These are phyloP conservation scores for Aspergillus candidus DNA, from an alignment of 2,329 filamentous ascomycete genomes.

Conservation along the genomic window DNA sequence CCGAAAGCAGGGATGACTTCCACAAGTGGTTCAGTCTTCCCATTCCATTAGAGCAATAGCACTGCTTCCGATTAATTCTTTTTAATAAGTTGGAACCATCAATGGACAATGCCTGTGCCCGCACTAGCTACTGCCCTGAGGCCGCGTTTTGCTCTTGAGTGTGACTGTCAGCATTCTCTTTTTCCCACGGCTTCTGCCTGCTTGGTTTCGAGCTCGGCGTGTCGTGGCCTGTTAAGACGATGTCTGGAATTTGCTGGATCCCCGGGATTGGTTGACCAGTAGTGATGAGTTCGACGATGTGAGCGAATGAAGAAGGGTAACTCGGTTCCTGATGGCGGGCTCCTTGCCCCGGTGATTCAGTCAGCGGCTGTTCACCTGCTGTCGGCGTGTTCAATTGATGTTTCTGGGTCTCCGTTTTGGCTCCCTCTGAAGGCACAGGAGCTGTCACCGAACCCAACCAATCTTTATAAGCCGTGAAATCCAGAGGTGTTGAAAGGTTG, in stretches of 20 bases:
- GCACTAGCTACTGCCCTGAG: too few relatives aligned
- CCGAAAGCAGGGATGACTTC: too few relatives aligned
- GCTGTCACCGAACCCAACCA: constrained; percentile 45
- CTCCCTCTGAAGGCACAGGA: neutral
- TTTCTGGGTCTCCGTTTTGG: constrained; percentile 6
- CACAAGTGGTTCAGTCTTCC: too few relatives aligned
- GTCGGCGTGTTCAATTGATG: constrained; percentile 5
- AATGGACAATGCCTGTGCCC: too few relatives aligned
- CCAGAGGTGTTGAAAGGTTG: constrained; percentile 43
- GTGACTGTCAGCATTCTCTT: constrained; percentile 32
- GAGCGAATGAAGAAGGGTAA: constrained; percentile 76
- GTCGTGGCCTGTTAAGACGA: constrained; percentile 65
- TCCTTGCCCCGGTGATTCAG: constrained; percentile 8
- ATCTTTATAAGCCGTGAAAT: constrained; percentile 61
- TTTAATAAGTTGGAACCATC: too few relatives aligned
- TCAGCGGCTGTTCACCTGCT: constrained; percentile 3
- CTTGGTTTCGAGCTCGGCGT: constrained; percentile 47
- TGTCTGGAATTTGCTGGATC: constrained; percentile 79
- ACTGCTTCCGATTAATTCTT: neutral
- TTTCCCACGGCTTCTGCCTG: constrained; percentile 77
- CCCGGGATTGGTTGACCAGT: constrained; percentile 78
- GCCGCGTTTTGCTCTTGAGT: neutral
- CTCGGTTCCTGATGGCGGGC: constrained; percentile 47
- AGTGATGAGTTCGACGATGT: constrained; percentile 79
- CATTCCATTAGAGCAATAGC: neutral